Percentiles rank a stretch among this genome's conserved stretches.
phyloP scores from a whole-genome alignment of 352 stramenopile genomes.

The Pythium apleroticum region DNA sequence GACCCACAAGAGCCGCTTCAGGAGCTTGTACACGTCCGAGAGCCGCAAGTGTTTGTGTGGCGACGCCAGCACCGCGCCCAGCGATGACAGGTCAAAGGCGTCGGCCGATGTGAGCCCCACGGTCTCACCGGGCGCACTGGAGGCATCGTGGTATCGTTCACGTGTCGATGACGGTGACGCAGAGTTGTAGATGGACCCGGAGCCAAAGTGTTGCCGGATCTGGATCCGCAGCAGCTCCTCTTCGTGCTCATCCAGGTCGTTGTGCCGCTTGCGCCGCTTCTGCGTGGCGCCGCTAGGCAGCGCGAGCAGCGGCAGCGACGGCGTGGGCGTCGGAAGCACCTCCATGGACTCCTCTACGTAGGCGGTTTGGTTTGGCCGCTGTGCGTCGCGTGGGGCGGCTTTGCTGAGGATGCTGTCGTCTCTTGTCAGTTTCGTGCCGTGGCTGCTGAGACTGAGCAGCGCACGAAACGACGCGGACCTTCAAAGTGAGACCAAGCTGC shows the following conservation, averaged over 20 bases:
- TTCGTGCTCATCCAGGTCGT: slow-evolving; percentile 47
- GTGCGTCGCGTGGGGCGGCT: too few species aligned
- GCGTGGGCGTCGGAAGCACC: slow-evolving; percentile 14
- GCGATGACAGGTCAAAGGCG: slow-evolving; percentile 19
- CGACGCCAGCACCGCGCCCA: slow-evolving; percentile 32
- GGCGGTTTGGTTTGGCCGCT: neutral
- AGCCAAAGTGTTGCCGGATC: slow-evolving; percentile 47
- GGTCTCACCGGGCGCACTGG: slow-evolving; percentile 21
- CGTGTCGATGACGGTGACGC: neutral
- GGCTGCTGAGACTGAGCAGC: too few species aligned
- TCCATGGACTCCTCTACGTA: slow-evolving; percentile 22
- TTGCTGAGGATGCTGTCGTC: too few species aligned
- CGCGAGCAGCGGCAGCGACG: slow-evolving; percentile 36
- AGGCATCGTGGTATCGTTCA: slow-evolving; percentile 9
- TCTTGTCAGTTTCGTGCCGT: too few species aligned
- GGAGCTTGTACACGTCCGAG: slow-evolving; percentile 34
- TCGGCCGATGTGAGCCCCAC: slow-evolving; percentile 19
- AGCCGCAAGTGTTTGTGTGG: slow-evolving; percentile 24
- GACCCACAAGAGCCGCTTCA: slow-evolving; percentile 45
- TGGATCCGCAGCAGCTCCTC: slow-evolving; percentile 46
- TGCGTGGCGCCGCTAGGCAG: slow-evolving; percentile 38
- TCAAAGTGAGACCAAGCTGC: neutral
- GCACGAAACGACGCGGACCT: slow-evolving; percentile 22
- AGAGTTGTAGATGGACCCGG: slow-evolving; percentile 10
- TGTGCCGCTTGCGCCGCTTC: slow-evolving; percentile 42